These are phyloP conservation scores for Trametes versicolor DNA, from an alignment of 1,284 basidiomycete species.

Conservation along the genomic window DNA sequence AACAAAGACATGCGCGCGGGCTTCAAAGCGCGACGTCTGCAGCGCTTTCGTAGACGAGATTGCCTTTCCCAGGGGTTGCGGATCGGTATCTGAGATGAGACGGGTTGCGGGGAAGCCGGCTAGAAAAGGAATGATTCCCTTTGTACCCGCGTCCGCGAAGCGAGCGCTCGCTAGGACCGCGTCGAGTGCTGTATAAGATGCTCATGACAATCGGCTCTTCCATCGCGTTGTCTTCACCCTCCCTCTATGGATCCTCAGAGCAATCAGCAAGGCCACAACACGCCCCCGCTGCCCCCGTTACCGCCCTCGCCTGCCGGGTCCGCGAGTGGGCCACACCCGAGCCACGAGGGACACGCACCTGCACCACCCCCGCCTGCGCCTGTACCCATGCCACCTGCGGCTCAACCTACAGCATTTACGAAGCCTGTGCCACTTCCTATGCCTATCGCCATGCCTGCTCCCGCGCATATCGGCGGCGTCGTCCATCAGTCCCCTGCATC, in stretches of 20 bases:
- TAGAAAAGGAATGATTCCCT: conserved; percentile 21
- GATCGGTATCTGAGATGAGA: conserved; percentile 12
- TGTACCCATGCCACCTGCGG: conserved; percentile 1
- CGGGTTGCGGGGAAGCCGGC: conserved; percentile 13
- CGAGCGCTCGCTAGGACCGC: conserved; percentile 5
- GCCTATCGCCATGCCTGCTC: conserved; percentile 24
- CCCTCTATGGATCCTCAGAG: conserved; percentile 11
- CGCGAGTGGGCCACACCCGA: conserved; percentile 18
- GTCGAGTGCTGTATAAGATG: conserved; percentile 14
- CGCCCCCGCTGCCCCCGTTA: conserved; percentile 4
- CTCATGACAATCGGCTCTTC: conserved; percentile 6
- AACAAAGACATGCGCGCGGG: conserved; percentile 4
- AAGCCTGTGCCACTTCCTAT: conserved; percentile 21
- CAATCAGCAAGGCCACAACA: conserved; percentile 16
- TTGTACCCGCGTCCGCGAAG: conserved; percentile 18
- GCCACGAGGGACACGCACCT: conserved; percentile 15
- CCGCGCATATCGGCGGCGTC: conserved; percentile 6
- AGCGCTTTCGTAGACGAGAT: conserved; percentile 4
- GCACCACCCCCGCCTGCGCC: conserved; percentile 13
- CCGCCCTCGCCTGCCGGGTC: conserved; percentile 1
- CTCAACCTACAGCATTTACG: conserved; percentile 20
- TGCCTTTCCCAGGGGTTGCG: conserved; percentile 14
- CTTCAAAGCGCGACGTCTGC: background rate
- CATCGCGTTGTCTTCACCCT: conserved; percentile 7
- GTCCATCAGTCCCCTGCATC: conserved; percentile 8